Evolutionary conservation across 139 green algal species (phyloP), one percentile per base, ranked within the genome.

Genomic region (Yamagishiella unicocca): DNA sequence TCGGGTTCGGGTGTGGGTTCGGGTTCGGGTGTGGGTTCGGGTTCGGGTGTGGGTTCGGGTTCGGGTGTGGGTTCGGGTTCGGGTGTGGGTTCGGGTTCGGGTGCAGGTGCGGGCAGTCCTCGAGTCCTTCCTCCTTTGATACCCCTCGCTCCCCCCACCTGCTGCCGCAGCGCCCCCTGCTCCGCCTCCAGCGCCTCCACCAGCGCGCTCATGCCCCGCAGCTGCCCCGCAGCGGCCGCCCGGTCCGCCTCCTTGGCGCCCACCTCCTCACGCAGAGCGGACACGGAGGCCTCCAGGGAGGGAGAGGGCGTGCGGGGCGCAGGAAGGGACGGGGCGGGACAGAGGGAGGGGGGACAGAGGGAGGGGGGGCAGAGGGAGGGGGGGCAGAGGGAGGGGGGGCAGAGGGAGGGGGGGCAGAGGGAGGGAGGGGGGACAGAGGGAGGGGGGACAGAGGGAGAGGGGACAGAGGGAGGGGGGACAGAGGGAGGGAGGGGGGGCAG

Each of bases 181-280:
- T 87, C 81, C 45, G 45, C 45, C 81, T 87, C 81, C 81, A 87
- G 66, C 46, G 81, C 81, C 45, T 70, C 81, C 81, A 76, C 66
- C 81, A 87, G 81, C 45, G 55, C 66, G 2, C 33, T 35, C 66
- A 71, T 31, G 31, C 45, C 81, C 31, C 35, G 21, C 45, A 87
- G 66, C 66, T 66, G 81, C 9, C 81, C 81, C 66, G 45, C 81
- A 1, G 66, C 31, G 1, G 66, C 66, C 24, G 81, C 66, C 24
- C 81, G 81, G 45, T 87, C 81, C 33, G 81, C 81, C 81, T 87
- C 81, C 24, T 42, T 38, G 45, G 29, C 25, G 29, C 37, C 33
- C 45, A 58, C 24, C 45, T 79, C 81, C 79, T 85, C 62, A 0
- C 79, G 79, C 22, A 76, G 42, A 10, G 61, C 9, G 19, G 79